Percentiles rank a stretch among this genome's conserved stretches.
Conservation (phyloP, 169 alveolate genomes). For the Haemoproteus tartakovskyi region DNA sequence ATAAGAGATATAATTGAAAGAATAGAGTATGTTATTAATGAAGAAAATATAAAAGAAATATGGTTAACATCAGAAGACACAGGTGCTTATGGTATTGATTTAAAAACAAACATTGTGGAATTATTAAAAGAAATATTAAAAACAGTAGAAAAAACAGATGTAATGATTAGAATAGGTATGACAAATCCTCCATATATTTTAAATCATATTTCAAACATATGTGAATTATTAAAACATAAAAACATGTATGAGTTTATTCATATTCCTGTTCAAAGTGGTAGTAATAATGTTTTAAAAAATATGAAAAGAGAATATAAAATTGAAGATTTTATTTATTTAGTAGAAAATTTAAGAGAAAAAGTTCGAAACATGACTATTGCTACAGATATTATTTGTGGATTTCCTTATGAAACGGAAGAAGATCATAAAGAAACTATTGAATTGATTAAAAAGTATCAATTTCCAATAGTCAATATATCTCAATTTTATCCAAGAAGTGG, state of each 20-base stretch:
- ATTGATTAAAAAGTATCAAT: conserved; percentile 86
- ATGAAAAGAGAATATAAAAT: conserved; percentile 97
- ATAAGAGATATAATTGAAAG: conserved; percentile 89
- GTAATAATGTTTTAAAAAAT: conserved; percentile 88
- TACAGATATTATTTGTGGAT: conserved; percentile 99
- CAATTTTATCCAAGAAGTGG: conserved; percentile 95
- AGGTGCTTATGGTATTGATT: conserved; percentile 98
- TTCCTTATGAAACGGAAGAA: conserved; percentile 95
- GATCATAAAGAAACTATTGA: conserved; percentile 89
- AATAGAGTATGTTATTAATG: conserved; percentile 82
- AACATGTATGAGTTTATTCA: conserved; percentile 95
- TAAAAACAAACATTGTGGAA: conserved; percentile 92
- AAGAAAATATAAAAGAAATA: conserved; percentile 93
- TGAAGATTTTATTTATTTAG: conserved; percentile 91
- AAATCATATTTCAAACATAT: conserved; percentile 91
- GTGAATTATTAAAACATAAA: conserved; percentile 91
- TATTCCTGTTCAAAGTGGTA: conserved; percentile 97
- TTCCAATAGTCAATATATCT: conserved; percentile 96
- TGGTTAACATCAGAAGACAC: conserved; percentile 99
- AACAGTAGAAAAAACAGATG: conserved; percentile 64
- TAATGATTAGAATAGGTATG: conserved; percentile 94
- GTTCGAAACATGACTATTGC: conserved; percentile 92
- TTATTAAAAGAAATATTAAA: conserved; percentile 83
- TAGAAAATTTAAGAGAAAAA: conserved; percentile 82
- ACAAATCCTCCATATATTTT: conserved; percentile 98